phyloP scores from a whole-genome alignment of 1,139 yeast species.

The Hansenula lynferdii region DNA sequence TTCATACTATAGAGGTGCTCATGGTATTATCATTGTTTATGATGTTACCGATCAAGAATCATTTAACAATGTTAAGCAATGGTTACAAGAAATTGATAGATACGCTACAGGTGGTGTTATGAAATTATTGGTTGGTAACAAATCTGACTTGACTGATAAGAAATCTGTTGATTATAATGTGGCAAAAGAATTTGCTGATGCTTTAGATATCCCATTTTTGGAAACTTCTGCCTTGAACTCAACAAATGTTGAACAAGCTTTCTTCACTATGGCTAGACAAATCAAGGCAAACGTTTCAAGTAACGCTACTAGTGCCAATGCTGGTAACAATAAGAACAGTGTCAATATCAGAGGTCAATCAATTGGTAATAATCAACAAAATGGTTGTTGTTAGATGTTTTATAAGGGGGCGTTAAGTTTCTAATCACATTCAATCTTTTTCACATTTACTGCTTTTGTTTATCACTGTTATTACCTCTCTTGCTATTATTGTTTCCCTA shows the following conservation, averaged over 20 bases:
- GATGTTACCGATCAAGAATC: slow-evolving; percentile 98
- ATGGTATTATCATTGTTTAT: slow-evolving; percentile 95
- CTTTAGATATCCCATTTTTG: slow-evolving; percentile 90
- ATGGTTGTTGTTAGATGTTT: slow-evolving; percentile 72
- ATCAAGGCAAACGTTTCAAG: slow-evolving; percentile 95
- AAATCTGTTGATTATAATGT: slow-evolving; percentile 94
- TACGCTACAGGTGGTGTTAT: slow-evolving; percentile 97
- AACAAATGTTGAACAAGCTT: slow-evolving; percentile 97
- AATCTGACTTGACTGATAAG: slow-evolving; percentile 91
- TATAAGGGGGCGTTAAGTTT: too few species aligned
- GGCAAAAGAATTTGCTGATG: slow-evolving; percentile 97
- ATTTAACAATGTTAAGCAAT: slow-evolving; percentile 94
- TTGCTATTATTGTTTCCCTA: too few species aligned
- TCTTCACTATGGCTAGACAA: slow-evolving; percentile 98
- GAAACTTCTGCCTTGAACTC: slow-evolving; percentile 96
- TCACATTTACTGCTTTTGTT: too few species aligned
- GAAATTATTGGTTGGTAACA: slow-evolving; percentile 94
- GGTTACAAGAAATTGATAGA: slow-evolving; percentile 98
- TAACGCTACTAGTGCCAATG: slow-evolving; percentile 38
- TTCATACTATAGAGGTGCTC: slow-evolving; percentile 97
- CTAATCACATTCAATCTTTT: too few species aligned
- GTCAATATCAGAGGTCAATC: slow-evolving; percentile 91
- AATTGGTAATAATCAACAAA: slow-evolving; percentile 59
- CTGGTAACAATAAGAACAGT: slow-evolving; percentile 34
- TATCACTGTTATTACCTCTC: too few species aligned